Evolutionary conservation across 2,329 filamentous ascomycete species (phyloP).

Genomic region (Colletotrichum sp.): DNA sequence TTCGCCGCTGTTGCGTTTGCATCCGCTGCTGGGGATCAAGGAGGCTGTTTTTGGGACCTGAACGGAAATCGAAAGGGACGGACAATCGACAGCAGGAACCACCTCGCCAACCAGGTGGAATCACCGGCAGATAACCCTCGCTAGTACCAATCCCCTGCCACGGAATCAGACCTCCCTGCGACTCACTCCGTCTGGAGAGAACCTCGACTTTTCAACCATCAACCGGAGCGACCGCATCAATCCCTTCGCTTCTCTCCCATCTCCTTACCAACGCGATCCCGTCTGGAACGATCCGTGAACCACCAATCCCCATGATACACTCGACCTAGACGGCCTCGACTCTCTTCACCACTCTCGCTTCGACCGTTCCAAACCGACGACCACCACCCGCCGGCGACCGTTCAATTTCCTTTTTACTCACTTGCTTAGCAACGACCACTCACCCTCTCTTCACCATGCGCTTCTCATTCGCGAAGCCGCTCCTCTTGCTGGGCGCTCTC

Average conservation of each 20-base stretch:
- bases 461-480: constrained; percentile 48
- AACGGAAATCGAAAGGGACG: neutral
- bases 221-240: neutral
- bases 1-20: neutral
- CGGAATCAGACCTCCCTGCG: neutral
- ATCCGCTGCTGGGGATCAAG: neutral
- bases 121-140: constrained; percentile 18
- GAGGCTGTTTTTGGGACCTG: neutral
- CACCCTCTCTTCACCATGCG: constrained; percentile 45
- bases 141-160: constrained; percentile 15
- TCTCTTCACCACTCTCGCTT: neutral
- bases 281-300: constrained; percentile 13
- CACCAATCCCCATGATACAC: neutral
- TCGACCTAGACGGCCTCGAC: constrained; percentile 11
- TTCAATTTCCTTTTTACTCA: neutral
- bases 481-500: constrained; percentile 50
- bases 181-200: neutral
- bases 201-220: neutral
- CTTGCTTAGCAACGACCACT: neutral
- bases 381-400: neutral
- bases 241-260: neutral
- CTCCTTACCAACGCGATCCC: neutral
- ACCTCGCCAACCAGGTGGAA: neutral
- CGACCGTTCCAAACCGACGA: neutral
- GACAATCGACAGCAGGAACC: neutral